phyloP scores from a whole-genome alignment of 2,329 filamentous ascomycete genomes.

The Fusarium longipes region DNA sequence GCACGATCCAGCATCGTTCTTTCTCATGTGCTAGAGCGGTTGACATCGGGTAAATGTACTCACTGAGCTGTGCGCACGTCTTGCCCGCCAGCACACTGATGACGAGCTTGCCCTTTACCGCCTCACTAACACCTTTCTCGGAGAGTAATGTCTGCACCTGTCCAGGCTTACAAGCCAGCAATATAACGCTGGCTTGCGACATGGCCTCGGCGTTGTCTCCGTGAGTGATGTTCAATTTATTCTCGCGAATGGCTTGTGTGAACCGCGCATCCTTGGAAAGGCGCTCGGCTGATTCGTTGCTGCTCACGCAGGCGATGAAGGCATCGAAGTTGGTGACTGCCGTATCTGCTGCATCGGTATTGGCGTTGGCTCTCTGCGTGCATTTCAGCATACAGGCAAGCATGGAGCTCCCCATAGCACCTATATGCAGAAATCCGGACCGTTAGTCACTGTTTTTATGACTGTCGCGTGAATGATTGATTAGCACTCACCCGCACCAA shows the following conservation, averaged over 20 bases:
- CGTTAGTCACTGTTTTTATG: conserved; percentile 1
- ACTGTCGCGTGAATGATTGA: background rate
- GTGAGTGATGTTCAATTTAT: conserved; percentile 2
- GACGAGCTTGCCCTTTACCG: conserved; percentile 10
- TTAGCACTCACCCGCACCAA: background rate
- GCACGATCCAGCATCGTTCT: conserved; percentile 8
- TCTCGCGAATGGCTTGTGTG: conserved; percentile 4
- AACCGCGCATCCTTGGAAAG: conserved; percentile 3
- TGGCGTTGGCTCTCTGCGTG: conserved; percentile 3
- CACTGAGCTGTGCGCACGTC: conserved; percentile 9
- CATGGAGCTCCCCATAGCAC: conserved; percentile 8
- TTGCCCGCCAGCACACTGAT: conserved; percentile 16
- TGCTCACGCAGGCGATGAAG: conserved; percentile 3
- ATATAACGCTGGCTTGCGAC: conserved; percentile 12
- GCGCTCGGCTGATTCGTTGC: background rate
- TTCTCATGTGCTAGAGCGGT: conserved; percentile 2
- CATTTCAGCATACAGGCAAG: conserved; percentile 8
- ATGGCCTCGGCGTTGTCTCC: conserved; percentile 8
- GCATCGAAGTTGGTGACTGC: conserved; percentile 5
- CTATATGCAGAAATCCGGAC: conserved; percentile 5
- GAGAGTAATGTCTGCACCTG: conserved; percentile 9
- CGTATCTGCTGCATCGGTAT: conserved; percentile 6
- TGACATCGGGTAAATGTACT: background rate
- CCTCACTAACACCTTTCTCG: conserved; percentile 8
- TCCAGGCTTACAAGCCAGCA: conserved; percentile 12